phyloP scores from a whole-genome alignment of 331 rosid species.

The Telfairia occidentalis region DNA sequence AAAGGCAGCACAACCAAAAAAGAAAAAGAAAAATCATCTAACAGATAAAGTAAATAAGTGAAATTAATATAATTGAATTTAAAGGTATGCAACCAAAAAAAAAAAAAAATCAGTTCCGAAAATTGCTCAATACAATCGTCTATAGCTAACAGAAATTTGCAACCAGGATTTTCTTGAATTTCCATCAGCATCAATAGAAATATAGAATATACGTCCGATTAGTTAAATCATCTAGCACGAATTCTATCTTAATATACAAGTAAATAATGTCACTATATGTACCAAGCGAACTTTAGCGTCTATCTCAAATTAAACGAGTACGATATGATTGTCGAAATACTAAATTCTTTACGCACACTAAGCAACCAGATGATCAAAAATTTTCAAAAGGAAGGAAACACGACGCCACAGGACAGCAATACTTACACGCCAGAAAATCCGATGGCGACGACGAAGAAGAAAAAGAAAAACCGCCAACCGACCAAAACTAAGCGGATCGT shows the following conservation, averaged over 20 bases:
- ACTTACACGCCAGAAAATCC: slow-evolving; percentile 29
- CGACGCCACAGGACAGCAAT: slow-evolving; percentile 13
- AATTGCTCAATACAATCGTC: neutral
- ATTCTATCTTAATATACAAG: neutral
- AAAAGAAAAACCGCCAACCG: slow-evolving; percentile 9
- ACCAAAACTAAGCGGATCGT: slow-evolving; percentile 22
- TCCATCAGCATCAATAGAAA: neutral
- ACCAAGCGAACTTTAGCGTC: neutral
- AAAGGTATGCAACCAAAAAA: neutral
- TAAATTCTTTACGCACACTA: neutral
- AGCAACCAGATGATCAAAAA: neutral
- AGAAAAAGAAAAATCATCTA: neutral
- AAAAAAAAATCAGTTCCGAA: neutral
- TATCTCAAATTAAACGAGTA: neutral
- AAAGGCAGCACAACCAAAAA: neutral
- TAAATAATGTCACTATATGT: neutral
- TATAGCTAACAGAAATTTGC: neutral
- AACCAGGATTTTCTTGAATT: neutral
- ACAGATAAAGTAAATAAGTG: neutral
- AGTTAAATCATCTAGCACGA: neutral
- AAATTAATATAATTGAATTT: neutral
- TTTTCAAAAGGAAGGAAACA: neutral
- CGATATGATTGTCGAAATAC: neutral
- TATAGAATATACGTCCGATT: neutral
- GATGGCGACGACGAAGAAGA: slow-evolving; percentile 25